phyloP scores from a whole-genome alignment of 768 basidiomycete genomes.

The Holtermannia corniformis region DNA sequence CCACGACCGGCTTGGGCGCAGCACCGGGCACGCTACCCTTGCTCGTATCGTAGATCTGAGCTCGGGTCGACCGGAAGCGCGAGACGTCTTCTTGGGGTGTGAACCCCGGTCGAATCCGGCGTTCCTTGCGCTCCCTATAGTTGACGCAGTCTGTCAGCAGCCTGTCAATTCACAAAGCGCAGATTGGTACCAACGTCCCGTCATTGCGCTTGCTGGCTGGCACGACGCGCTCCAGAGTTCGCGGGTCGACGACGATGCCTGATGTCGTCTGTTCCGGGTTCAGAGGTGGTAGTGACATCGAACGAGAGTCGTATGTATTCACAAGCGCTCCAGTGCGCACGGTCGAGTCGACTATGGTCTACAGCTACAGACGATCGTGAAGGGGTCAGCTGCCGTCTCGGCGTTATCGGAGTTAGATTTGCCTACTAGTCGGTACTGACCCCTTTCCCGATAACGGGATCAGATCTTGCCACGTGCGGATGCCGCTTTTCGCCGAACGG shows the following conservation, averaged over 20 bases:
- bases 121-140: conserved; percentile 68
- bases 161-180: conserved; percentile 5
- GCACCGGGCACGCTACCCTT: neutral
- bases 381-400: neutral
- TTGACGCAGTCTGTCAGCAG: conserved; percentile 1
- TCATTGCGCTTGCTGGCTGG: conserved; percentile 73
- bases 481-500: no score
- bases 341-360: neutral
- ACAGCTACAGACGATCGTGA: neutral
- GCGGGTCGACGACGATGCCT: conserved; percentile 77
- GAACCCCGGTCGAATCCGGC: conserved; percentile 83
- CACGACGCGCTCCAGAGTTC: conserved; percentile 76
- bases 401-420: no score
- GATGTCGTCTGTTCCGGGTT: conserved; percentile 60
- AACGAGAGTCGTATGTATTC: neutral
- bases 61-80: conserved; percentile 70
- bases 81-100: conserved; percentile 88
- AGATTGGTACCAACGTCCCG: conserved; percentile 62
- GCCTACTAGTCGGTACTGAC: no score
- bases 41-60: conserved; percentile 42
- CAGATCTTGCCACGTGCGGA: no score
- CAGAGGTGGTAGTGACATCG: conserved; percentile 68
- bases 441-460: no score
- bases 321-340: neutral
- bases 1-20: conserved; percentile 18